Percentiles rank a stretch among this genome's conserved stretches.
Conservation (phyloP, 306 rosid species). For the Vachellia pachyceras region DNA sequence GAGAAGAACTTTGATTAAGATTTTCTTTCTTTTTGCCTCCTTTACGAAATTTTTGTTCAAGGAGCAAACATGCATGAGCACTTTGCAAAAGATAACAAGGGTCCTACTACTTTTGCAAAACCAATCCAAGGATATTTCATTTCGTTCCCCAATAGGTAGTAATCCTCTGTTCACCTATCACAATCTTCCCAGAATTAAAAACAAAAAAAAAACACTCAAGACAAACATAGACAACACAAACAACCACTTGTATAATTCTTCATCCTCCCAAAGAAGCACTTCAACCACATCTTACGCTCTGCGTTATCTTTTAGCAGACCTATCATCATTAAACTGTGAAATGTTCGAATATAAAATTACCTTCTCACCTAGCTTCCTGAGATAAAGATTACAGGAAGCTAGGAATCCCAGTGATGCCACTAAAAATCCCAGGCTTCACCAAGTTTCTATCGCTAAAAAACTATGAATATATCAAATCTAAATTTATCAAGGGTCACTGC, state of each 20-base stretch:
- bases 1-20: not conserved
- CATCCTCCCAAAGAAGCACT: constrained; percentile 24
- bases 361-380: not conserved
- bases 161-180: constrained; percentile 4
- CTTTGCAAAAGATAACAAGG: not conserved
- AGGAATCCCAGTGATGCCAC: not conserved
- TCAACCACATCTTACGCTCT: constrained; percentile 9
- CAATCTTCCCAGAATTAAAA: not conserved
- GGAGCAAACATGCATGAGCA: constrained; percentile 10
- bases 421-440: not conserved
- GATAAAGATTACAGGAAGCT: not conserved
- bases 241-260: not conserved
- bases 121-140: constrained; percentile 3
- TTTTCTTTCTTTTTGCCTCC: not conserved
- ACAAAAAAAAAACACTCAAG: constrained; percentile 4
- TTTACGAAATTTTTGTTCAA: constrained; percentile 4
- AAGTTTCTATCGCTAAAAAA: not conserved
- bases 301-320: not conserved
- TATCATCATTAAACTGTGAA: not conserved
- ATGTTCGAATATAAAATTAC: not conserved
- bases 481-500: constrained; percentile 1
- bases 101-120: constrained; percentile 16
- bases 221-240: not conserved
- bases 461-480: not conserved
- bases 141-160: constrained; percentile 17